A percentile compares a stretch with the other conserved stretches of the same genome.
Evolutionary conservation across 2,329 filamentous ascomycete genomes (phyloP).

Genomic region (Pyricularia sp.): DNA sequence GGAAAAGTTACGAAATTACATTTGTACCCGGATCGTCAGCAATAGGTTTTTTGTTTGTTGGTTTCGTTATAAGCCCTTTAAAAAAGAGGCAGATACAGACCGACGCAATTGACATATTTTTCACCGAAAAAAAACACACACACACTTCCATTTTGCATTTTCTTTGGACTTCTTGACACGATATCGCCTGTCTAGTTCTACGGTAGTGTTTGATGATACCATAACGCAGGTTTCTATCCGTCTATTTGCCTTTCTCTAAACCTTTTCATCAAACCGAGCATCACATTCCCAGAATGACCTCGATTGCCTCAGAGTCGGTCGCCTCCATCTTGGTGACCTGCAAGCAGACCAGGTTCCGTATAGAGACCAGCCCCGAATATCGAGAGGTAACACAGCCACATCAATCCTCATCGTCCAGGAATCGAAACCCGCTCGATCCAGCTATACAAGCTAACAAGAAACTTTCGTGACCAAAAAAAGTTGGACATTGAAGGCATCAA

Average conservation of each 20-base stretch:
- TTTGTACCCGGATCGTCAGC: not conserved
- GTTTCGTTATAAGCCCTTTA: not conserved
- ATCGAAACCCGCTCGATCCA: not conserved
- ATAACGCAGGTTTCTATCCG: not conserved
- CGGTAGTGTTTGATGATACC: not conserved
- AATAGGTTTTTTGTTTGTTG: no score
- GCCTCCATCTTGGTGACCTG: constrained; percentile 51
- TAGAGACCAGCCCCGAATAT: constrained; percentile 38
- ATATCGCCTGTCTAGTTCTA: not conserved
- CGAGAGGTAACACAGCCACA: constrained; percentile 36
- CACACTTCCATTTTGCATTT: not conserved
- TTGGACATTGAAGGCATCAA: constrained; percentile 65
- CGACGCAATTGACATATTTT: not conserved
- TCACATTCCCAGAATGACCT: constrained; percentile 6
- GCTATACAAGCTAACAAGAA: not conserved
- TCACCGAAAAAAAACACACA: not conserved
- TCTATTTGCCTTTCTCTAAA: not conserved
- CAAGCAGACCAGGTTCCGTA: constrained; percentile 60
- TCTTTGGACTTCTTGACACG: not conserved
- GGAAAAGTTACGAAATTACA: not conserved
- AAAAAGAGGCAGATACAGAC: not conserved
- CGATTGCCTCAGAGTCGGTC: constrained; percentile 38
- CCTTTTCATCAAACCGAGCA: no score
- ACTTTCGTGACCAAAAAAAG: constrained; percentile 22
- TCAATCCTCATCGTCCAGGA: not conserved